phyloP scores from a whole-genome alignment of 768 basidiomycete species.

The Baorangia bicolor region DNA sequence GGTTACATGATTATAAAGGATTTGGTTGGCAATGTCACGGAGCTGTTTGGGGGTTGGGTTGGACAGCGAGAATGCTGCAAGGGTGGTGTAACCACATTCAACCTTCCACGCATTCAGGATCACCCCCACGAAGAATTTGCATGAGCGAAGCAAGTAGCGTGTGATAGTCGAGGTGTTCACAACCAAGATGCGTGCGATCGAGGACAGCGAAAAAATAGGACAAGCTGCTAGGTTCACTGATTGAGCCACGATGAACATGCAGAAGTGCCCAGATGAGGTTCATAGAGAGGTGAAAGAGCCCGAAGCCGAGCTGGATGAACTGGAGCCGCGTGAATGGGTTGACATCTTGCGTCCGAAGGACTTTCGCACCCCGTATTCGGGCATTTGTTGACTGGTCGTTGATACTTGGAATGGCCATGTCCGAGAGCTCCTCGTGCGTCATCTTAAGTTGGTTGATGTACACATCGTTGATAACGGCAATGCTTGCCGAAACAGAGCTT shows the following conservation, averaged over 20 bases:
- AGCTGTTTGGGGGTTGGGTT: conserved; percentile 10
- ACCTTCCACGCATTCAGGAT: conserved; percentile 34
- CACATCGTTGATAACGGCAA: background rate
- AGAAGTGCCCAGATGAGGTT: too few relatives aligned
- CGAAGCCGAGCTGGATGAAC: background rate
- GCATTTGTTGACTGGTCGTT: conserved; percentile 6
- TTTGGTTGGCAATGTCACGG: background rate
- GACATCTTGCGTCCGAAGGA: background rate
- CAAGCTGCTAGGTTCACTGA: too few relatives aligned
- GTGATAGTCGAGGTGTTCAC: conserved; percentile 37
- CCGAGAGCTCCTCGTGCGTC: background rate
- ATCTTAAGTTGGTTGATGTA: conserved; percentile 7
- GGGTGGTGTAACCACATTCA: conserved; percentile 14
- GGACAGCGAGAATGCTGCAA: conserved; percentile 23
- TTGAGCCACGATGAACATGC: too few relatives aligned
- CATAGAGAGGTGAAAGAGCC: conserved; percentile 39
- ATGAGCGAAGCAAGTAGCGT: conserved; percentile 18
- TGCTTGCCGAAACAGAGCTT: conserved; percentile 4
- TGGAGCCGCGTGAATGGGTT: background rate
- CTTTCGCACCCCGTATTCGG: background rate
- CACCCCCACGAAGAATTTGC: conserved; percentile 35
- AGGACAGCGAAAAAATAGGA: too few relatives aligned
- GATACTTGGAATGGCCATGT: background rate
- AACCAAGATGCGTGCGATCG: too few relatives aligned
- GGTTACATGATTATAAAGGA: background rate